Percentiles rank a stretch among this genome's conserved stretches.
Conservation (phyloP, 2,329 filamentous ascomycete genomes). For the Alternaria gaisen region DNA sequence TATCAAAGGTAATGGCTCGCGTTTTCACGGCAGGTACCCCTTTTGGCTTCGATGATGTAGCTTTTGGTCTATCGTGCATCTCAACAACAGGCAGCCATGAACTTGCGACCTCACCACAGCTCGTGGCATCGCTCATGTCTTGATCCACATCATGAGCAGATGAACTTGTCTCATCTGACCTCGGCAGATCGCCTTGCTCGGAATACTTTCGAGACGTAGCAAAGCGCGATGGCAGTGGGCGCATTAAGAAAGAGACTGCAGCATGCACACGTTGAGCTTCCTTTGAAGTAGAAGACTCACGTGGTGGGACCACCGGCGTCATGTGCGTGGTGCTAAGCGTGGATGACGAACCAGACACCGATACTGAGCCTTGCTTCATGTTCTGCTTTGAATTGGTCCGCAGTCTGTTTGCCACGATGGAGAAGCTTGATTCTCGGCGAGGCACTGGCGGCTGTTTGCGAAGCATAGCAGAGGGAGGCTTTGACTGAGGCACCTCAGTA, state of each 20-base stretch:
- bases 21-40: slow-evolving; percentile 13
- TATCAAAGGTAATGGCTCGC: slow-evolving; percentile 7
- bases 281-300: slow-evolving; percentile 45
- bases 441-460: slow-evolving; percentile 25
- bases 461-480: slow-evolving; percentile 22
- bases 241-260: slow-evolving; percentile 40
- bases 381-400: slow-evolving; percentile 33
- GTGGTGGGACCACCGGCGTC: slow-evolving; percentile 37
- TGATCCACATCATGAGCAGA: slow-evolving; percentile 7
- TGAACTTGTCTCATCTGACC: slow-evolving; percentile 8
- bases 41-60: slow-evolving; percentile 20
- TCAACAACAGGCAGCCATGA: slow-evolving; percentile 14
- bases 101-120: background rate
- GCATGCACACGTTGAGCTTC: slow-evolving; percentile 42
- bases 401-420: slow-evolving; percentile 23
- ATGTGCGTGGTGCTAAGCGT: slow-evolving; percentile 27
- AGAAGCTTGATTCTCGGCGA: slow-evolving; percentile 31
- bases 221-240: slow-evolving; percentile 27
- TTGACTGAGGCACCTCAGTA: slow-evolving; percentile 26
- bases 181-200: slow-evolving; percentile 16
- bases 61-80: slow-evolving; percentile 21
- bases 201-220: slow-evolving; percentile 22
- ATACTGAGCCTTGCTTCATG: slow-evolving; percentile 30
- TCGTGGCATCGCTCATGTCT: slow-evolving; percentile 1
- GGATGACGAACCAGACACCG: slow-evolving; percentile 35